Evolutionary conservation across 306 rosid genomes (phyloP).

Genomic region (Mimosa bimucronata): DNA sequence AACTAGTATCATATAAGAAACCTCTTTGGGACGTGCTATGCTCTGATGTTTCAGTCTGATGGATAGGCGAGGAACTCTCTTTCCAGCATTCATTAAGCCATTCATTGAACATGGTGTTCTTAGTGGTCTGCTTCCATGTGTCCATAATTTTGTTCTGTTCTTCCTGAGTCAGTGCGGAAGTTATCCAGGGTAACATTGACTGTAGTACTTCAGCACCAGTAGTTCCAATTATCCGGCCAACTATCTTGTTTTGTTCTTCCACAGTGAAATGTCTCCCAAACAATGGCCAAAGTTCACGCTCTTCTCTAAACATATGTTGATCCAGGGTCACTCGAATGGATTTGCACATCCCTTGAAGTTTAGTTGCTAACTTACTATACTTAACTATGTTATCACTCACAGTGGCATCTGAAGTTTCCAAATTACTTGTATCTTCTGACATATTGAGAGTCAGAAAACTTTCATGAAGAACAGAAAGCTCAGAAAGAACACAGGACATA

Average conservation of each 20-base stretch:
- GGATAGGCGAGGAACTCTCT: constrained; percentile 64
- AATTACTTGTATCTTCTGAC: constrained; percentile 45
- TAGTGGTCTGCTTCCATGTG: constrained; percentile 97
- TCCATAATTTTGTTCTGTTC: constrained; percentile 97
- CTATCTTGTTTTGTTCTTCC: constrained; percentile 97
- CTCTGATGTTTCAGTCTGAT: constrained; percentile 59
- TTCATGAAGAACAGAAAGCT: constrained; percentile 81
- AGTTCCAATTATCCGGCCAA: constrained; percentile 95
- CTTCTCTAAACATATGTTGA: constrained; percentile 97
- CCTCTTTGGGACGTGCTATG: constrained; percentile 60
- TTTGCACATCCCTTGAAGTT: constrained; percentile 99
- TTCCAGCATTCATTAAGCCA: constrained; percentile 99
- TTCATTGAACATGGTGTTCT: constrained; percentile 96
- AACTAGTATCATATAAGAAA: constrained; percentile 38
- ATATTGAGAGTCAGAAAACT: constrained; percentile 50
- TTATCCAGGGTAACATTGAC: constrained; percentile 98
- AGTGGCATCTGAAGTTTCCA: constrained; percentile 43
- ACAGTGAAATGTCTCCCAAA: constrained; percentile 91
- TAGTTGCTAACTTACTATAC: constrained; percentile 80
- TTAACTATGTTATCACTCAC: constrained; percentile 53
- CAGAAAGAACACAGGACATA: constrained; percentile 81
- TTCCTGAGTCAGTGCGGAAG: constrained; percentile 95
- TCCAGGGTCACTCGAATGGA: constrained; percentile 87
- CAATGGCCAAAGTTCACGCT: constrained; percentile 95
- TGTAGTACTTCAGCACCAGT: constrained; percentile 99